Percentiles rank a stretch among this genome's conserved stretches.
phyloP scores from a whole-genome alignment of 164 flowering plant genomes.

The Vitis labrusca region DNA sequence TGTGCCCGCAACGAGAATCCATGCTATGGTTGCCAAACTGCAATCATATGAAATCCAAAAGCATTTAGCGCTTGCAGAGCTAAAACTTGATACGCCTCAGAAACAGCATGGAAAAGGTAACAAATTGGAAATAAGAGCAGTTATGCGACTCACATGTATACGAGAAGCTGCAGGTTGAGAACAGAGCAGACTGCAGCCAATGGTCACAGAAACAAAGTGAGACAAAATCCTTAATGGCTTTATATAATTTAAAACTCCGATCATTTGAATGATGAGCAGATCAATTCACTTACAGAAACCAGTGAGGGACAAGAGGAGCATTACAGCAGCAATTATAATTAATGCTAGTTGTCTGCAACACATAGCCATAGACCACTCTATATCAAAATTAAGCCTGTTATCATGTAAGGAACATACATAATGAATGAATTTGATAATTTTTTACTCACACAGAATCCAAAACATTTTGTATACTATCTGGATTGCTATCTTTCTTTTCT shows the following conservation, averaged over 20 bases:
- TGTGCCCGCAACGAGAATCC: constrained; percentile 40
- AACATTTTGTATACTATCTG: constrained; percentile 12
- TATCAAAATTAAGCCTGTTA: neutral
- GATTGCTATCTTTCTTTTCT: constrained; percentile 1
- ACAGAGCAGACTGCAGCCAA: constrained; percentile 33
- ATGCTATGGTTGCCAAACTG: constrained; percentile 42
- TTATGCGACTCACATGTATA: constrained; percentile 32
- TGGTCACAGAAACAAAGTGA: neutral
- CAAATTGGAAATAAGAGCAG: neutral
- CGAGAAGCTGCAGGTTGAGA: constrained; percentile 21
- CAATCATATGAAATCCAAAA: neutral
- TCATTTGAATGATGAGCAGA: too few relatives aligned
- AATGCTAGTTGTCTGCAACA: constrained; percentile 30
- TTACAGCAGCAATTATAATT: constrained; percentile 24
- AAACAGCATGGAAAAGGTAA: too few relatives aligned
- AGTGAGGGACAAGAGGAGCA: constrained; percentile 36
- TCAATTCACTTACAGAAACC: constrained; percentile 39
- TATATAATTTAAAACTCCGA: neutral
- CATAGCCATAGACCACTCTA: too few relatives aligned
- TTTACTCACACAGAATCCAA: constrained; percentile 27
- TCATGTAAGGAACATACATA: neutral
- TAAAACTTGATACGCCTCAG: too few relatives aligned
- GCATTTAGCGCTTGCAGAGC: too few relatives aligned
- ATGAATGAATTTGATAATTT: neutral
- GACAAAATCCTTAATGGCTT: neutral